Evolutionary conservation across 2,329 filamentous ascomycete genomes (phyloP).

Genomic region (Exserohilum turcica): DNA sequence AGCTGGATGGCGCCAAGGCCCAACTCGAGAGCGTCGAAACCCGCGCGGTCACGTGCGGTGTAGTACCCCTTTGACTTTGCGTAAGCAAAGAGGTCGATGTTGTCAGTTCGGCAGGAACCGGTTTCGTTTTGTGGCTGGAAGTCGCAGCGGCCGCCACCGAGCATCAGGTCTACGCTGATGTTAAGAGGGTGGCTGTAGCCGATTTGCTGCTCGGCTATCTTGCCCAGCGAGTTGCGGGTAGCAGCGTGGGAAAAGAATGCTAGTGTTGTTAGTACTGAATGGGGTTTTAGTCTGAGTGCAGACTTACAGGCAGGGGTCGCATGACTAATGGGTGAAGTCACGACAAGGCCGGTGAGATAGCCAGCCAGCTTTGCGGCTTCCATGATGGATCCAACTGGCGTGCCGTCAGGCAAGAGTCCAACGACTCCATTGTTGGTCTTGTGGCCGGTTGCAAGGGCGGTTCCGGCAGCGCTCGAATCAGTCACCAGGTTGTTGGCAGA

Average conservation of each 20-base stretch:
- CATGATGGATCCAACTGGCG: constrained; percentile 48
- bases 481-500: constrained; percentile 47
- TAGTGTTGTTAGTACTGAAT: neutral
- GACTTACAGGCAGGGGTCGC: constrained; percentile 18
- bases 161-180: constrained; percentile 47
- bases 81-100: constrained; percentile 46
- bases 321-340: constrained; percentile 49
- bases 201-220: constrained; percentile 50
- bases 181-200: constrained; percentile 50
- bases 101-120: constrained; percentile 47
- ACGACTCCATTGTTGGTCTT: constrained; percentile 49
- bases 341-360: constrained; percentile 52
- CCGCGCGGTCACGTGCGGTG: constrained; percentile 45
- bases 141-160: constrained; percentile 51
- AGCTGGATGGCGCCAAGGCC: constrained; percentile 32
- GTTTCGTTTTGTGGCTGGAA: constrained; percentile 49
- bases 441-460: constrained; percentile 49
- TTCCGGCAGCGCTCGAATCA: constrained; percentile 50
- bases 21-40: constrained; percentile 42
- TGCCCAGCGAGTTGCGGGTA: constrained; percentile 42
- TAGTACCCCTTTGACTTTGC: constrained; percentile 45
- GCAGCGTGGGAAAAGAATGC: constrained; percentile 44
- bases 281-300: too few relatives aligned
- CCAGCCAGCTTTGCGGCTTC: constrained; percentile 50
- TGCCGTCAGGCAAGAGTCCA: constrained; percentile 40